Evolutionary conservation across 2,329 filamentous ascomycete genomes (phyloP), one percentile per base, ranked within the genome.

Genomic region (Penicillium brevicompactum): DNA sequence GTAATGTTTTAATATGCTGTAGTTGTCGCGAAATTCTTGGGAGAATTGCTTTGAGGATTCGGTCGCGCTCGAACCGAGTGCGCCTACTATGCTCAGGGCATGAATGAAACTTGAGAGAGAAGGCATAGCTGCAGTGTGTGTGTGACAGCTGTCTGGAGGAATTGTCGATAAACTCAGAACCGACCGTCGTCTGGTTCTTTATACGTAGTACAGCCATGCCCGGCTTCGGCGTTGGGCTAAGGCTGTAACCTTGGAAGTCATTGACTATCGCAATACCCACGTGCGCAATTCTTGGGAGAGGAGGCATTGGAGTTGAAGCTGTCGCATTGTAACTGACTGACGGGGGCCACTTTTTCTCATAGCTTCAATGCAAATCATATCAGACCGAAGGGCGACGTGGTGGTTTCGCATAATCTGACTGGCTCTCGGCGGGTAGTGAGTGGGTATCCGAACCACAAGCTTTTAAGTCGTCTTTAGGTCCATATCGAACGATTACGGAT

Each of bases 1-100:
- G 24, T 56, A 47, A 32, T 64, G 53, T 46, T 66, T 62, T 18
- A 65, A 34, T 21, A 65, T 57, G 14, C 51, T 62, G 45, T 61
- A 63, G 13, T 55, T 59, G 16, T 65, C 62, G 6, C 45, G 37
- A 41, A 60, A 60, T 32, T 41, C 38, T 22, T 41, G 38, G 38
- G 38, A 41, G 16, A 41, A 41, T 21, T 18, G 38, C 21, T 41
- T 41, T 13, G 34, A 11, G 8, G 31, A 14, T 37, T n/a, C 13
- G 34, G 34, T 1, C 13, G n/a, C 34, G 13, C 34, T 37, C n/a
- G 34, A 37, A 37, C 34, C 34, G 8, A 21, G n/a, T 21, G 38
- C 38, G 16, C 38, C n/a, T 41, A n/a, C 18, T 41, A 41, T 41
- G 38, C 38, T 41, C 38, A 41, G 16, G n/a, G 38, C 38, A 41